phyloP scores from a whole-genome alignment of 352 stramenopile species.

The Globisporangium canariense region DNA sequence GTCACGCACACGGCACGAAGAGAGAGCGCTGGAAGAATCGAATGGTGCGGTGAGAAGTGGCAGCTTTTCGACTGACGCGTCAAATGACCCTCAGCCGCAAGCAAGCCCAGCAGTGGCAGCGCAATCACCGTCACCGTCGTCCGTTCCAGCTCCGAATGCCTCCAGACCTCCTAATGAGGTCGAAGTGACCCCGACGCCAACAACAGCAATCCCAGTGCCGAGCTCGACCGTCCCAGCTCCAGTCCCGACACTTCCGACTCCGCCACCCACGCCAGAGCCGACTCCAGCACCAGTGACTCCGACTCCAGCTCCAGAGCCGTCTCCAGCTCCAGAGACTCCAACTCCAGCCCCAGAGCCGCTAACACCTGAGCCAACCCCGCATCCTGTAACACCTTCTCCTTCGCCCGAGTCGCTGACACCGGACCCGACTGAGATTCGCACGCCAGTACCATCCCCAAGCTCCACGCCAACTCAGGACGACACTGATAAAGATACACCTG shows the following conservation, averaged over 20 bases:
- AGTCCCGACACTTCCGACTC: neutral
- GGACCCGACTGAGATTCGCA: neutral
- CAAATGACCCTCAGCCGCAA: neutral
- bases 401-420: neutral
- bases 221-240: neutral
- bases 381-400: neutral
- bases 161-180: neutral
- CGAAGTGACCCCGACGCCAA: neutral
- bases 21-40: neutral
- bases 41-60: neutral
- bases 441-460: neutral
- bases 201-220: neutral
- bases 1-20: neutral
- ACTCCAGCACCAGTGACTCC: neutral
- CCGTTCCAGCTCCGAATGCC: neutral
- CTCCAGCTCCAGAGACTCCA: neutral
- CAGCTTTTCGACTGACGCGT: neutral
- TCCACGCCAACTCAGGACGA: neutral
- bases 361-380: neutral
- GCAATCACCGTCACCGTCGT: neutral
- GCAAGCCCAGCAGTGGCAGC: neutral
- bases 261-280: slow-evolving; percentile 6
- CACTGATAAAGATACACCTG: neutral
- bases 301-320: neutral
- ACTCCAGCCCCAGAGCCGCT: neutral